These are phyloP conservation scores for Verbascum thapsus DNA, from an alignment of 257 asterid genomes.

Conservation along the genomic window DNA sequence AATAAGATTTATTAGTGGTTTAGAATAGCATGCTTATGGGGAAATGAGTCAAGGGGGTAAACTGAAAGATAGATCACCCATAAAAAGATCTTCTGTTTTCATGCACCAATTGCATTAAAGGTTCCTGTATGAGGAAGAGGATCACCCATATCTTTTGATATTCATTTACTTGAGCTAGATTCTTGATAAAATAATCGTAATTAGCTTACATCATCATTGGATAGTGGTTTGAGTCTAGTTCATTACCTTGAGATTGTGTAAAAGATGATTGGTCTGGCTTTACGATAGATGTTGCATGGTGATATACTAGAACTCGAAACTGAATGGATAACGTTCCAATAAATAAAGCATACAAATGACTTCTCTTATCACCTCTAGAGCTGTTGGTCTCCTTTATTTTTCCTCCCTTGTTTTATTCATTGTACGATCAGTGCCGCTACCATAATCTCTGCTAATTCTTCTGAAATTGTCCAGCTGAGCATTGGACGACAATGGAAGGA, in stretches of 20 bases:
- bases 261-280: neutral
- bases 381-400: neutral
- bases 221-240: neutral
- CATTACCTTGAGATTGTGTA: conserved; percentile 7
- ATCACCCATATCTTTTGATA: neutral
- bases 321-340: too few species aligned
- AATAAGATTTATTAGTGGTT: neutral
- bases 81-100: neutral
- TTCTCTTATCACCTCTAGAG: neutral
- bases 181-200: neutral
- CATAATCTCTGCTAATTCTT: neutral
- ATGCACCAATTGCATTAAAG: neutral
- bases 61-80: neutral
- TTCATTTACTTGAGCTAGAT: neutral
- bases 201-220: neutral
- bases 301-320: conserved; percentile 16
- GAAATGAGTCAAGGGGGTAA: neutral
- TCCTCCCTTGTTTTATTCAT: neutral
- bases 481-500: conserved; percentile 95
- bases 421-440: neutral
- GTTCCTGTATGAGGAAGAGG: neutral
- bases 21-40: neutral
- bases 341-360: neutral
- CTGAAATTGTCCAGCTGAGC: conserved; percentile 57
- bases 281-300: neutral